Conservation (phyloP, 2,329 filamentous ascomycete species). For the Curvularia spicifera region DNA sequence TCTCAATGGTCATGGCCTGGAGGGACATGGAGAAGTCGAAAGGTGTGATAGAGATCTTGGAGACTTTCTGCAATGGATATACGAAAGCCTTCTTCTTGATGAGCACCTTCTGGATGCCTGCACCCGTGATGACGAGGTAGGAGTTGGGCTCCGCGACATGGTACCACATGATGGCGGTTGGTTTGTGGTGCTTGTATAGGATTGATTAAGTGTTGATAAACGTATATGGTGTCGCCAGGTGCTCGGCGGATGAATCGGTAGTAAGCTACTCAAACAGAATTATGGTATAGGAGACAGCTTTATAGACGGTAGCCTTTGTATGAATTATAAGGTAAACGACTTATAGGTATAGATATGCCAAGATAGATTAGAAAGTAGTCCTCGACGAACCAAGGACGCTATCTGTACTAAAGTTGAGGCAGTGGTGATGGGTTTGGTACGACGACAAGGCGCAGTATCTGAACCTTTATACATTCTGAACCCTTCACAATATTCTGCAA, state of each 20-base stretch:
- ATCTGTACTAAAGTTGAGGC: slow-evolving; percentile 7
- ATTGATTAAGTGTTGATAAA: background rate
- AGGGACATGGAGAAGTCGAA: slow-evolving; percentile 84
- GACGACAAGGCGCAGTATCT: background rate
- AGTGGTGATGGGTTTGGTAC: background rate
- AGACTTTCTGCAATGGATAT: slow-evolving; percentile 49
- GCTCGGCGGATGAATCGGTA: background rate
- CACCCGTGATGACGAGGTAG: slow-evolving; percentile 87
- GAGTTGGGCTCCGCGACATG: slow-evolving; percentile 76
- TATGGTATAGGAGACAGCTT: background rate
- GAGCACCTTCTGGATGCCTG: slow-evolving; percentile 73
- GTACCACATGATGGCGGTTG: slow-evolving; percentile 56
- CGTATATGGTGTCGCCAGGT: background rate
- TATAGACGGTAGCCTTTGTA: background rate
- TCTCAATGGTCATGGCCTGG: slow-evolving; percentile 89
- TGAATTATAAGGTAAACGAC: background rate
- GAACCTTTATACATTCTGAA: slow-evolving; percentile 6
- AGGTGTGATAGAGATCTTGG: slow-evolving; percentile 66
- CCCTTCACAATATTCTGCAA: background rate
- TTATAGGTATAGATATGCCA: background rate
- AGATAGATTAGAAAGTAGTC: background rate
- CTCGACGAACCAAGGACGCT: background rate
- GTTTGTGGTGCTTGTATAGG: background rate
- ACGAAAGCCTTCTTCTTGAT: slow-evolving; percentile 72
- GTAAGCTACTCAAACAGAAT: background rate